Conservation (phyloP, 148 eudicot genomes). For the Limonium bicolor region DNA sequence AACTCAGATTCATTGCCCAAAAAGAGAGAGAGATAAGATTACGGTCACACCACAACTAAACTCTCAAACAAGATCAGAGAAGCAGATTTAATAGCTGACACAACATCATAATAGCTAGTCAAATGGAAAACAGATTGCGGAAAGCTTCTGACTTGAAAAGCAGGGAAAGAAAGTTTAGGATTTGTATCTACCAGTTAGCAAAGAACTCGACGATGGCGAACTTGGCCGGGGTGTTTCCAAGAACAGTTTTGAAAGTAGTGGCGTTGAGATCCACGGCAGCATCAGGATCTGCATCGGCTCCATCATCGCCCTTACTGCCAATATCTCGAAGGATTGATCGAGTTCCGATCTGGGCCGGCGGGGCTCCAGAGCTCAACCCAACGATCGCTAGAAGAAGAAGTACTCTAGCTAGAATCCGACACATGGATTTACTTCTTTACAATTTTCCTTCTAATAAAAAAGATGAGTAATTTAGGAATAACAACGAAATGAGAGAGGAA, state of each 20-base stretch:
- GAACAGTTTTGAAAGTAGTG: slow-evolving; percentile 51
- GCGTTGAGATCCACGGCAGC: slow-evolving; percentile 61
- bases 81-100: neutral
- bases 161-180: neutral
- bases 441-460: too few relatives aligned
- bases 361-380: slow-evolving; percentile 9
- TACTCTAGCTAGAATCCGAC: too few relatives aligned
- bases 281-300: too few relatives aligned
- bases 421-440: too few relatives aligned
- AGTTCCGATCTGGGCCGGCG: slow-evolving; percentile 27
- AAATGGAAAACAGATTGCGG: neutral
- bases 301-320: slow-evolving; percentile 5
- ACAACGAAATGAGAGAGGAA: too few relatives aligned
- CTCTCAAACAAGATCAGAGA: neutral
- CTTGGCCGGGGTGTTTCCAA: slow-evolving; percentile 52
- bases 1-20: too few relatives aligned
- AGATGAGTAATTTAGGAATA: too few relatives aligned
- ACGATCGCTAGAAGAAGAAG: too few relatives aligned
- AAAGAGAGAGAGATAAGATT: too few relatives aligned
- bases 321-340: slow-evolving; percentile 47
- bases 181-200: slow-evolving; percentile 58
- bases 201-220: slow-evolving; percentile 80
- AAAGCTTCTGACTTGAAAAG: neutral
- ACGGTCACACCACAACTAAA: too few relatives aligned
- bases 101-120: neutral